Evolutionary conservation across 257 asterid species (phyloP).

Genomic region (Solanum bulbocastanum): DNA sequence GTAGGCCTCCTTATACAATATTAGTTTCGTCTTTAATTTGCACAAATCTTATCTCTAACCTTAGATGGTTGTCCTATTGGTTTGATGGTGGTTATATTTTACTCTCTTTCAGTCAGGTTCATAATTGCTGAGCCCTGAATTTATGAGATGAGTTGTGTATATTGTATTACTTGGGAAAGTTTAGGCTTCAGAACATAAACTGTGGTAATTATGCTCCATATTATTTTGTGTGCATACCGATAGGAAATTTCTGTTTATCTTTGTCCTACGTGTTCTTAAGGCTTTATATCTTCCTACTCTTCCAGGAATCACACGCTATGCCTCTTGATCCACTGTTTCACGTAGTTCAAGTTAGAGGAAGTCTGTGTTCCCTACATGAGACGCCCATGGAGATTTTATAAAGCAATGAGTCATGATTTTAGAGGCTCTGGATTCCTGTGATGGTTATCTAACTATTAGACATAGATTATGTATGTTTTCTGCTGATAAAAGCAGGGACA

Average conservation of each 20-base stretch:
- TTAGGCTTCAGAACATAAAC: not conserved
- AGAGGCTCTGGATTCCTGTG: conserved; percentile 17
- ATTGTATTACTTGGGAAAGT: not conserved
- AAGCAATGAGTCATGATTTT: conserved; percentile 42
- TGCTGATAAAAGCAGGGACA: conserved; percentile 28
- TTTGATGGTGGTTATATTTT: not conserved
- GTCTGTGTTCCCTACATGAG: conserved; percentile 45
- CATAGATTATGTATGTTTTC: conserved; percentile 25
- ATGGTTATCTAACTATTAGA: conserved; percentile 27
- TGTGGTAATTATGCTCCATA: not conserved
- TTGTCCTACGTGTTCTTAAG: conserved; percentile 24
- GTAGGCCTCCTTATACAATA: not conserved
- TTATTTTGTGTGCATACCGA: not conserved
- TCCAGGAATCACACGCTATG: conserved; percentile 72
- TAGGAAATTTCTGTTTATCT: not conserved
- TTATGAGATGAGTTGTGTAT: not conserved
- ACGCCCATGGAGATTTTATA: conserved; percentile 28
- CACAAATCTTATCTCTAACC: not conserved
- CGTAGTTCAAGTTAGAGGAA: conserved; percentile 49
- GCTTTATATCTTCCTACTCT: conserved; percentile 32
- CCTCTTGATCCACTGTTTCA: conserved; percentile 50
- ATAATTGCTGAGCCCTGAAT: not conserved
- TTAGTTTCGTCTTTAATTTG: not conserved
- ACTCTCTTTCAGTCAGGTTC: not conserved
- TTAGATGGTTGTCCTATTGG: not conserved